Conservation (phyloP, 495 filamentous ascomycete genomes). For the Aspergillus ellipticus region DNA sequence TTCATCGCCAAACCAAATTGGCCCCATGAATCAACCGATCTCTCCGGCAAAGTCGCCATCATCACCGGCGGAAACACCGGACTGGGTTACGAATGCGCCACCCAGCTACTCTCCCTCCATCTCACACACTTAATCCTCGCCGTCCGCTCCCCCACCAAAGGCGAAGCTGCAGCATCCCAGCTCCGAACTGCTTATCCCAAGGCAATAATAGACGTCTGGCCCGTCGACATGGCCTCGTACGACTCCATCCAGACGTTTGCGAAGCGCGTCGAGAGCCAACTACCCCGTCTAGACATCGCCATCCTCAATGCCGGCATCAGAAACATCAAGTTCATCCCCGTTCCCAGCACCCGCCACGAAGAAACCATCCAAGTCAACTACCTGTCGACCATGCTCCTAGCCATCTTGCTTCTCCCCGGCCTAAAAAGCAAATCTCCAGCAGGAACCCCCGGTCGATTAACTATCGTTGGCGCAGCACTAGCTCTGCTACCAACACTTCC, state of each 20-base stretch:
- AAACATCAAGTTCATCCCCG: constrained; percentile 9
- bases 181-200: background rate
- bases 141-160: background rate
- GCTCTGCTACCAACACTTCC: constrained; percentile 32
- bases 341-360: constrained; percentile 1
- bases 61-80: background rate
- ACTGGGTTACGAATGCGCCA: background rate
- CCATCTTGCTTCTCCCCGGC: constrained; percentile 41
- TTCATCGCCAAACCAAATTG: background rate
- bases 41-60: background rate
- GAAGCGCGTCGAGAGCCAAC: background rate
- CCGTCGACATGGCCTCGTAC: background rate
- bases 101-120: background rate
- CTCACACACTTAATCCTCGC: background rate
- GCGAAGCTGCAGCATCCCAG: background rate
- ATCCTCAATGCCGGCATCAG: constrained; percentile 28
- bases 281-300: background rate
- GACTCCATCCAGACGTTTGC: background rate
- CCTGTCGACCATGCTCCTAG: constrained; percentile 46
- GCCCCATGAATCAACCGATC: background rate
- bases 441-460: constrained; percentile 32
- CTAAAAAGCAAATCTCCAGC: constrained; percentile 27
- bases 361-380: constrained; percentile 29
- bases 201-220: background rate
- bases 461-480: constrained; percentile 36